Percentiles rank a stretch among this genome's conserved stretches.
phyloP scores from a whole-genome alignment of 2,329 filamentous ascomycete genomes.

The Botrytis hyacinthi region DNA sequence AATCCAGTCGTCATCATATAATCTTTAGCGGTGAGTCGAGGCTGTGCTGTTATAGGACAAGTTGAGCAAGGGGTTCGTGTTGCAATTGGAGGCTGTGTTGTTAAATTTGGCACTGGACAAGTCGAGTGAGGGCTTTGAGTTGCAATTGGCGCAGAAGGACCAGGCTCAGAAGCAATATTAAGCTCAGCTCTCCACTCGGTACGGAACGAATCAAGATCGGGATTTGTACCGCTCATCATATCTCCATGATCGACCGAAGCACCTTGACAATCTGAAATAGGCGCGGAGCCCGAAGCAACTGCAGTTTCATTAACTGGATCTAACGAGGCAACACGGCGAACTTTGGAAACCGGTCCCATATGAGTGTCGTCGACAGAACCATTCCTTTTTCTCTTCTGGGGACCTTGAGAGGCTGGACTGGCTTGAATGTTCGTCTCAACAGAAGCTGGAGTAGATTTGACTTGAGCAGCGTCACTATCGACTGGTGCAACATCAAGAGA shows the following conservation, averaged over 20 bases:
- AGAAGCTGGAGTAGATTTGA: background rate
- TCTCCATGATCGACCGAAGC: background rate
- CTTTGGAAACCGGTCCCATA: constrained; percentile 30
- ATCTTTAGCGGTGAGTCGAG: background rate
- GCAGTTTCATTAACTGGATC: background rate
- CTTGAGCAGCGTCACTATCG: background rate
- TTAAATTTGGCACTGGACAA: background rate
- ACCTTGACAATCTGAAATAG: background rate
- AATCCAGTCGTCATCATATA: background rate
- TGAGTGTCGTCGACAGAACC: background rate
- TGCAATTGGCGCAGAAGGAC: background rate
- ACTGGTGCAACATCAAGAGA: background rate
- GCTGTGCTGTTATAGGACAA: background rate
- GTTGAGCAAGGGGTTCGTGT: background rate
- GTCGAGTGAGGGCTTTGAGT: background rate
- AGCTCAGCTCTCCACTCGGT: background rate
- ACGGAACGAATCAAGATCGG: background rate
- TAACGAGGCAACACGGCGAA: constrained; percentile 39
- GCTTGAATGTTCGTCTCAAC: background rate
- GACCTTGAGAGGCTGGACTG: background rate
- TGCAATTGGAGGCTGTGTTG: background rate
- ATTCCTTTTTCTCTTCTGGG: background rate
- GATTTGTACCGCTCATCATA: background rate
- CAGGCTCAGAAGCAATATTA: background rate
- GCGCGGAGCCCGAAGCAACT: background rate